Evolutionary conservation across 352 stramenopile species (phyloP), one percentile per base, ranked within the genome.

Genomic region (Globisporangium rhizosaccharum): DNA sequence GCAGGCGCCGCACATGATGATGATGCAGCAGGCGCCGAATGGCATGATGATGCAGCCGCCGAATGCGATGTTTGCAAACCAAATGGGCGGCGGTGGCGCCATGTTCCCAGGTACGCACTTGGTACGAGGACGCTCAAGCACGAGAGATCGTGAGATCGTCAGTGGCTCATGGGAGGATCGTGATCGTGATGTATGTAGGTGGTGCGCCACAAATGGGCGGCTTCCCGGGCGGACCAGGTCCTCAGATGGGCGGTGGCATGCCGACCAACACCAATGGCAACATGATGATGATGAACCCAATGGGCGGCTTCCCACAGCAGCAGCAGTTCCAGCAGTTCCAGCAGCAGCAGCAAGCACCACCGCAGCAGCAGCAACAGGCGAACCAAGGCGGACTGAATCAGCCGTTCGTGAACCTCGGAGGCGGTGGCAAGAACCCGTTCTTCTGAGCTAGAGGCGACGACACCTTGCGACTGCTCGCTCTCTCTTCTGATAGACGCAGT

Each of bases 351-450:
- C 62, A 69, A 1, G 68, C 62, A 26, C 72, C 79, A 7, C 75
- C 70, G 26, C 78, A 65, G 17, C 71, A 63, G 15, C 75, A 73
- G 28, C 77, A 80, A 30, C 65, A 62, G 47, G 68, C 79, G 63
- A 51, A 72, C 18, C 51, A 59, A 48, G 69, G 71, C 6, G 76
- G 82, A 45, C 62, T 90, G 51, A 88, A 77, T 70, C 79, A 92
- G 63, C 68, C 82, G n/a, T 92, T 92, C 54, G 73, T 89, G 47
- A 90, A 89, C 70, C 76, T 92, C 42, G 75, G 54, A 46, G 49
- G 65, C 51, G 54, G 63, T 26, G 61, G 57, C 47, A 72, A 76
- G 47, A 82, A 78, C 61, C 70, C 73, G 20, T 82, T 79, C 62
- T 82, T 82, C 59, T 79, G 68, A 67, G 49, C 20, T 25, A 44